Conservation (phyloP, 495 filamentous ascomycete species). For the Niebla homalea region DNA sequence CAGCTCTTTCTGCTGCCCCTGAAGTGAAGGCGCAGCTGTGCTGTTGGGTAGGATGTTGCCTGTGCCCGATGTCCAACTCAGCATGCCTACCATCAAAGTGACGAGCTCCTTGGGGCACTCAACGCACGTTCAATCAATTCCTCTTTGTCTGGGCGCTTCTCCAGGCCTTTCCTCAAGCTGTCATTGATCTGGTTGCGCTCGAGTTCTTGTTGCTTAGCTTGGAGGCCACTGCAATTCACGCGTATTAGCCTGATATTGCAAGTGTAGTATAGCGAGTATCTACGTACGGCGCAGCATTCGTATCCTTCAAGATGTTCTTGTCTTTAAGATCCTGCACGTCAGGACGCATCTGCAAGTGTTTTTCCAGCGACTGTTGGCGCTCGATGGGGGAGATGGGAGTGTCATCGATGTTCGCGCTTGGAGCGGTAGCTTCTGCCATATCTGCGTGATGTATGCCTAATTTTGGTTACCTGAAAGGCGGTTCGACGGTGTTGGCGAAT, state of each 20-base stretch:
- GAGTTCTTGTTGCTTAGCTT: slow-evolving; percentile 47
- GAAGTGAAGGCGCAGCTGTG: slow-evolving; percentile 57
- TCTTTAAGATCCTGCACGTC: slow-evolving; percentile 70
- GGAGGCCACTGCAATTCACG: slow-evolving; percentile 41
- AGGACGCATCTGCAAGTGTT: slow-evolving; percentile 66
- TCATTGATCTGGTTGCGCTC: slow-evolving; percentile 52
- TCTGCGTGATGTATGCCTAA: background rate
- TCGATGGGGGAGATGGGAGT: slow-evolving; percentile 57
- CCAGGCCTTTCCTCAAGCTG: slow-evolving; percentile 51
- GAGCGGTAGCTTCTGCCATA: slow-evolving; percentile 28
- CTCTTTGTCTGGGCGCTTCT: slow-evolving; percentile 50
- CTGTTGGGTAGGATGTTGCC: slow-evolving; percentile 76
- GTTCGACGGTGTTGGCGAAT: no score
- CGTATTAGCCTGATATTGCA: no score
- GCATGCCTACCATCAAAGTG: background rate
- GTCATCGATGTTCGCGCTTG: slow-evolving; percentile 32
- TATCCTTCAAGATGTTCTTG: slow-evolving; percentile 59
- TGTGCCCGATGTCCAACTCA: slow-evolving; percentile 13
- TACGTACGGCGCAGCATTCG: slow-evolving; percentile 54
- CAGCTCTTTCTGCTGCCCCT: slow-evolving; percentile 66
- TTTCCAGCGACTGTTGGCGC: slow-evolving; percentile 80
- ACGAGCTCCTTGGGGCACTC: background rate
- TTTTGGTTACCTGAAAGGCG: background rate
- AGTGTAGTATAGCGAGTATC: background rate
- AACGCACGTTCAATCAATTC: slow-evolving; percentile 58